Base-by-base conservation (phyloP, 345 rosid genomes). In the Trapa bicornis region DNA sequence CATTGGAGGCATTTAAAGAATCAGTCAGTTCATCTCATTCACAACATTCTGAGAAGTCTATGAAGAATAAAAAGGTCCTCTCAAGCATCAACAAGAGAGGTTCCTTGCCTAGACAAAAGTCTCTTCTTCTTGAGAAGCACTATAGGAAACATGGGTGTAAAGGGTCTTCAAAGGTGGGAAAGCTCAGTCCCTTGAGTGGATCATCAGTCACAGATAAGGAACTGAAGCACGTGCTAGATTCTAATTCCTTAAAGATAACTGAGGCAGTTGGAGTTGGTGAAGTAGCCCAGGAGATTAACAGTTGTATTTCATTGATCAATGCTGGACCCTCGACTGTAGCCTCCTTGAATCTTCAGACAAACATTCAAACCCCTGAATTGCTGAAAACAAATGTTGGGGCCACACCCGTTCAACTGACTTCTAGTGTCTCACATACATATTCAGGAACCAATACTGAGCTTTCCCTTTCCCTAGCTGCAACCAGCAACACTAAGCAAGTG, bases 21-120 rank as follows among this genome's bases (percentile, higher is more conserved):
- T 81, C 84, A 68, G 76, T 77, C 64, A 54, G 67, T 68, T 65
- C 66, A 68, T 68, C 86, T 72, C 70, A 82, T 66, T 78, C 84
- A 68, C 70, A 74, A 39, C 41, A 76, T 75, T 97, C 84, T 71
- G 96, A 87, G 65, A 89, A 84, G 78, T 77, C 82, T 75, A 76
- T 76, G 35, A 76, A 78, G 47, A 77, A 84, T 69, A 85, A 89
- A 73, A 93, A 88, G 82, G 79, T 62, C 62, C 85, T 80, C 74
- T 76, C 84, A 42, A 74, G 80, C 67, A 75, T 80, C 37, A 70
- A 80, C 70, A 90, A 84, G 79, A 87, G 88, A 79, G 97, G 90
- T 66, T 77, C 75, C 60, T 78, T 86, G 47, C 86, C 83, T 41
- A 80, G 92, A 50, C 96, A 90, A 66, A 93, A 88, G 72, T 81